Evolutionary conservation across 2,329 filamentous ascomycete genomes (phyloP), one percentile per base, ranked within the genome.

Genomic region (Fusarium buxicola): DNA sequence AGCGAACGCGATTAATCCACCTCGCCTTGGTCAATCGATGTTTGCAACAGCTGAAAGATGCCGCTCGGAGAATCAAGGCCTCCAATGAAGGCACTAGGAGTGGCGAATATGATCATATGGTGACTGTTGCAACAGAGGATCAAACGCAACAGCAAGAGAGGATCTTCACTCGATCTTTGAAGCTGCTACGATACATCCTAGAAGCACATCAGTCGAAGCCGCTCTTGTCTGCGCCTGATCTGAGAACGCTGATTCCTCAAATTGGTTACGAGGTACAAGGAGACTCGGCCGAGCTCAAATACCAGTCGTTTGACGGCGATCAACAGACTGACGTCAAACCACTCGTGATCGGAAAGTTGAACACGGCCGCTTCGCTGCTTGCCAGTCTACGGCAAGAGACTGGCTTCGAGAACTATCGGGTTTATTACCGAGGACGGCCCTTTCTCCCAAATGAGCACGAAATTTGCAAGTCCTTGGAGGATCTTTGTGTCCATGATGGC

Each of bases 1-100:
- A 81, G 36, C 79, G 82, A 38, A 82, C 84, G 18, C 80, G 83
- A 30, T 81, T 80, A 46, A 79, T 88, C 2, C 92, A 96, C 73
- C 80, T 92, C 52, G 83, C 83, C 4, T 80, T 97, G 18, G 89
- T 94, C 8, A 82, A 89, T 65, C 86, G 91, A 48, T 96, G 92
- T 71, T 81, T 96, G 40, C 77, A 82, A 28, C 89, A 92, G 69
- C 79, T 94, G 15, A 87, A 86, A 67, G 79, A 83, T 34, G 86
- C 90, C 57, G 90, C 90, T 6, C 62, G 50, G 31, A 65, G 43
- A 39, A 74, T 92, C 49, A 86, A 85, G 61, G 69, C 76, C 2
- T 82, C 80, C 47, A 77, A 71, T 36, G 78, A 82, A 43, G 77
- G 76, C 8, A 74, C 72, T 8, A 69, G 73, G 11, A 80, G 74